A percentile compares a stretch with the other conserved stretches of the same genome.
Evolutionary conservation across 805 yeast species (phyloP).

Genomic region (Groenewaldozyma salmanticensis): DNA sequence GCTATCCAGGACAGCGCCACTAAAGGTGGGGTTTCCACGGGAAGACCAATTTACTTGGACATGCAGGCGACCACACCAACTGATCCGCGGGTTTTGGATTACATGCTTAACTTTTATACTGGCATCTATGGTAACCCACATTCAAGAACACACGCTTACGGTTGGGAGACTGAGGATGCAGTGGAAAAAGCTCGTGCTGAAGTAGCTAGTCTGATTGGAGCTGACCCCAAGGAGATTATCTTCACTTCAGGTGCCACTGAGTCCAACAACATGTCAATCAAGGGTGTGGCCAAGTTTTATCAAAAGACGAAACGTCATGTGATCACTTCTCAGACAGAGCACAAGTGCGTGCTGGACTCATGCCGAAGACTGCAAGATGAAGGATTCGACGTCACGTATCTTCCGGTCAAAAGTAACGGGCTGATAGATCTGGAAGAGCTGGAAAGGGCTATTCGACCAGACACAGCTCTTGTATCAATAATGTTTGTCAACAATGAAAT

Average conservation of each 20-base stretch:
- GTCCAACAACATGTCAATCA: constrained; percentile 86
- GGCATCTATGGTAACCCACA: constrained; percentile 98
- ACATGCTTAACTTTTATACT: constrained; percentile 38
- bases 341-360: constrained; percentile 96
- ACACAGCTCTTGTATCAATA: constrained; percentile 79
- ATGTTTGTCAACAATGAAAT: constrained; percentile 99
- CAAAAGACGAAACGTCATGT: constrained; percentile 83
- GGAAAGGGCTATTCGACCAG: constrained; percentile 77
- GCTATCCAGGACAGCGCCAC: constrained; percentile 13
- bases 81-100: constrained; percentile 80
- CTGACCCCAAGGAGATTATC: constrained; percentile 93
- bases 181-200: constrained; percentile 80
- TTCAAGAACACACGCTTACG: constrained; percentile 92
- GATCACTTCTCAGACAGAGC: constrained; percentile 95
- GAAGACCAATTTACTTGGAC: constrained; percentile 87
- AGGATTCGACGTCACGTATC: constrained; percentile 91
- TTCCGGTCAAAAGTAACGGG: constrained; percentile 77
- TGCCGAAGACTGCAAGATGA: constrained; percentile 93
- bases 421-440: constrained; percentile 67
- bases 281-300: constrained; percentile 94
- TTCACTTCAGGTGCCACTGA: constrained; percentile 99
- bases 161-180: constrained; percentile 96
- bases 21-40: constrained; percentile 6
- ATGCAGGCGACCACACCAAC: constrained; percentile 98
- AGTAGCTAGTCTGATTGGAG: constrained; percentile 75